Percentiles rank a stretch among this genome's conserved stretches.
These are phyloP conservation scores for Austroboletus novae-zelandiae DNA, from an alignment of 1,284 basidiomycete genomes.

Conservation along the genomic window DNA sequence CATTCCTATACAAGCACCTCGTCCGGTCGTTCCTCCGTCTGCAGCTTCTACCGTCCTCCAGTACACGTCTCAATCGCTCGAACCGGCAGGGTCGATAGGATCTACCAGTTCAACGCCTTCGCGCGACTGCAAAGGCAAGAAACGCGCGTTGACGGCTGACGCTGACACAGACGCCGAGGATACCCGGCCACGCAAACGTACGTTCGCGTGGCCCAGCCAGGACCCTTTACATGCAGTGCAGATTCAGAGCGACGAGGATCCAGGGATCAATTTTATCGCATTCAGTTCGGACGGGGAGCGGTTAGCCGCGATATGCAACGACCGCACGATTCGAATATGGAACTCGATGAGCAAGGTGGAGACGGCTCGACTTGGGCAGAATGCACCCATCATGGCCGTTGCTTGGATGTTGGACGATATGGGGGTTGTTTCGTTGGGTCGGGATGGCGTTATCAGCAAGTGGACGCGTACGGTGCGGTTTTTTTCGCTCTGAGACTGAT, in stretches of 20 bases:
- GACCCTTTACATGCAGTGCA: slow-evolving; percentile 34
- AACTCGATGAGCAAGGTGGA: slow-evolving; percentile 26
- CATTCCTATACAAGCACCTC: slow-evolving; percentile 29
- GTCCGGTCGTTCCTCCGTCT: slow-evolving; percentile 23
- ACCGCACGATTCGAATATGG: slow-evolving; percentile 60
- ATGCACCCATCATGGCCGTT: slow-evolving; percentile 42
- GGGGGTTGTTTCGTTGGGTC: slow-evolving; percentile 52
- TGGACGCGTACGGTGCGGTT: slow-evolving; percentile 53
- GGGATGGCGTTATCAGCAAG: slow-evolving; percentile 55
- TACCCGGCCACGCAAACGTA: slow-evolving; percentile 33
- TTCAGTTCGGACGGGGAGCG: slow-evolving; percentile 47
- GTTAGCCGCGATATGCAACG: slow-evolving; percentile 53
- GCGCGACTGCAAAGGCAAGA: slow-evolving; percentile 31
- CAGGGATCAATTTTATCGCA: slow-evolving; percentile 42
- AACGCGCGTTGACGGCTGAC: slow-evolving; percentile 26
- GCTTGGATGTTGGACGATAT: slow-evolving; percentile 57
- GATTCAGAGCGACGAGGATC: slow-evolving; percentile 43
- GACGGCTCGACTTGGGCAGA: slow-evolving; percentile 38
- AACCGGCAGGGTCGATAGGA: background rate
- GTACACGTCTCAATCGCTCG: slow-evolving; percentile 20
- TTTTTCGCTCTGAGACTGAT: slow-evolving; percentile 5
- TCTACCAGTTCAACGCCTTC: slow-evolving; percentile 30
- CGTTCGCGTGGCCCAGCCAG: slow-evolving; percentile 41
- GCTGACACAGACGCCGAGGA: slow-evolving; percentile 23
- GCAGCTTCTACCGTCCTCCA: slow-evolving; percentile 23